These are phyloP conservation scores for Russula sp. DNA, from an alignment of 768 basidiomycete species.

Conservation along the genomic window DNA sequence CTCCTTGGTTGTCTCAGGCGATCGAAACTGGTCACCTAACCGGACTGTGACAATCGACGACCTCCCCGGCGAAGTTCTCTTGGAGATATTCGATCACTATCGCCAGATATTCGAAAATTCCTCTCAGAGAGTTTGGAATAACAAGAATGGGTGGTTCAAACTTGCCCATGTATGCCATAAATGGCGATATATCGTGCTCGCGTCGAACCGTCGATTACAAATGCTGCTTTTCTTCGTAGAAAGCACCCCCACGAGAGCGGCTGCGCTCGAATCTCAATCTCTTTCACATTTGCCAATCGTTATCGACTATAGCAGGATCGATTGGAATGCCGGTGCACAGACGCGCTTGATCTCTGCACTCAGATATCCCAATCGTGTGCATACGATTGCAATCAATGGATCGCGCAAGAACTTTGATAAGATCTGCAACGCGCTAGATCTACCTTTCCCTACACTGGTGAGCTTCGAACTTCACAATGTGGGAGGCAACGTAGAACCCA, in stretches of 20 bases:
- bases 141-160: constrained; percentile 3
- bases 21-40: too few relatives aligned
- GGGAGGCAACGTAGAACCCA: neutral
- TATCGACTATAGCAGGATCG: neutral
- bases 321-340: accelerated
- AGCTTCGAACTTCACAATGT: neutral
- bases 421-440: neutral
- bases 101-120: neutral
- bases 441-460: neutral
- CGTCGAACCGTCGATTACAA: neutral
- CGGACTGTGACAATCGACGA: neutral
- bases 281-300: neutral
- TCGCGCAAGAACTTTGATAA: neutral
- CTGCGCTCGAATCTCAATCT: neutral
- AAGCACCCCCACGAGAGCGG: too few relatives aligned
- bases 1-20: too few relatives aligned
- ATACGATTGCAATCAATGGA: neutral
- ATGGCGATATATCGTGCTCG: neutral
- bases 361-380: neutral
- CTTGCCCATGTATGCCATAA: constrained; percentile 2
- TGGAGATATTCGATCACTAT: constrained; percentile 7
- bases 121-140: neutral
- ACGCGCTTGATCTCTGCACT: neutral
- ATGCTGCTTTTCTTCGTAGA: neutral
- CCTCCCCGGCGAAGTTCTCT: neutral